Evolutionary conservation across 106 monocot species (phyloP), one percentile per base, ranked within the genome.

Genomic region (Allium fistulosum): DNA sequence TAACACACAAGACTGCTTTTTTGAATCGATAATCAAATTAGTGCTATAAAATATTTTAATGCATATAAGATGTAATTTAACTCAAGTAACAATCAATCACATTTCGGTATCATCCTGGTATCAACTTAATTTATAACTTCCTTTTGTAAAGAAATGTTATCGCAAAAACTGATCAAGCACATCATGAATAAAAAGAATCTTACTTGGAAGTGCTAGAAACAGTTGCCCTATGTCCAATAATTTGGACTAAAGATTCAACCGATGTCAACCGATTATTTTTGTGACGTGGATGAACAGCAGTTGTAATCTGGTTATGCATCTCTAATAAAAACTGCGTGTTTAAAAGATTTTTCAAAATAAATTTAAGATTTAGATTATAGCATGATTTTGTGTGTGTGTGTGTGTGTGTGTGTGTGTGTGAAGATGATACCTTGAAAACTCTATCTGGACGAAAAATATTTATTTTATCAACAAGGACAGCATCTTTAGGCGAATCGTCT

Each of bases 381-480:
- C 15, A 69, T 46, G 45, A 37, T 37, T 37, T 37, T 37, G 0
- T 37, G 0, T 37, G 22, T 22, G 22, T 0, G 22, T 22, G 22
- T 22, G 22, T 22, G 22, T 37, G 0, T 37, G 37, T 37, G 37
- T 2, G 37, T 37, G 37, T 37, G 1, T 22, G 22, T 22, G 9
- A 17, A 61, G 11, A 63, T 62, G 63, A 53, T 71, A 94, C 97
- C 87, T 87, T 90, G 72, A 99, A 99, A 62, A 92, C 89, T 68
- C 97, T 81, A 75, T 99, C 92, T 53, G 89, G 80, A 49, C 97
- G 97, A 51, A 99, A 90, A 67, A 99, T 72, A 26, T 93, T 87
- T 71, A 99, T 81, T 76, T 88, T 93, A 70, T 99, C 97, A 83
- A 85, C 71, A 57, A 90, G 62, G 26, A 61, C 70, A 64, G 14